Base-by-base conservation (phyloP, 208 protist genomes). In the Herpetomonas tarakana region DNA sequence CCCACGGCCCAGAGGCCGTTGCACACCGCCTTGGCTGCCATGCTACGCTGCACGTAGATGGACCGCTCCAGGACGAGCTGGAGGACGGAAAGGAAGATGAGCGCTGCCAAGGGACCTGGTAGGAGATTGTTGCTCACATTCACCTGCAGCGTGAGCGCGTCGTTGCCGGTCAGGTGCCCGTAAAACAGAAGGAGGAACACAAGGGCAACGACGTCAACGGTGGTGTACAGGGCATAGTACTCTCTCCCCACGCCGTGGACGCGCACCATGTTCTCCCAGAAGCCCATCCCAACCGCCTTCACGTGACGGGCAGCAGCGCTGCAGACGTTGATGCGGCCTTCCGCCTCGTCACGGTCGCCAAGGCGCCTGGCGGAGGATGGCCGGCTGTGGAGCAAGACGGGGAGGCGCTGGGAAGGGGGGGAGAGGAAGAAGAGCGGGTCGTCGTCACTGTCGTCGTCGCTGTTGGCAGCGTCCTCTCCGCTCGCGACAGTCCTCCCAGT, bases 121-220 rank as follows among this genome's bases (percentile, higher is more conserved):
- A 96, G 53, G 51, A 91, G 58, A 58, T 96, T 93, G 58, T 81
- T 68, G 49, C 65, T 39, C 39, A 96, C 71, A 35, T 74, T 84
- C 45, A 90, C 78, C 53, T 86, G 80, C 52, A 94, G 54, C 14
- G 47, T 81, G 28, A 27, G 35, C 18, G 68, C 56, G 28, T 58
- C 56, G 38, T 63, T 71, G 51, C 67, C 71, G 3, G 76, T 55
- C 29, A 93, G 78, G 50, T 65, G 68, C 26, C 63, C 73, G 67
- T 90, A 93, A 11, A 62, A 54, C 22, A 88, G 62, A 1, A 81
- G 63, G 52, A 88, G 66, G 16, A 81, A 29, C 12, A 90, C 0
- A 7, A 93, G 59, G 18, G 77, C 71, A 28, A 84, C 45, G 22
- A 66, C 54, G 47, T 93, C 84, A 18, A 78, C 46, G 30, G 46